phyloP scores from a whole-genome alignment of 2,329 filamentous ascomycete genomes.

The Monosporascus sp. region DNA sequence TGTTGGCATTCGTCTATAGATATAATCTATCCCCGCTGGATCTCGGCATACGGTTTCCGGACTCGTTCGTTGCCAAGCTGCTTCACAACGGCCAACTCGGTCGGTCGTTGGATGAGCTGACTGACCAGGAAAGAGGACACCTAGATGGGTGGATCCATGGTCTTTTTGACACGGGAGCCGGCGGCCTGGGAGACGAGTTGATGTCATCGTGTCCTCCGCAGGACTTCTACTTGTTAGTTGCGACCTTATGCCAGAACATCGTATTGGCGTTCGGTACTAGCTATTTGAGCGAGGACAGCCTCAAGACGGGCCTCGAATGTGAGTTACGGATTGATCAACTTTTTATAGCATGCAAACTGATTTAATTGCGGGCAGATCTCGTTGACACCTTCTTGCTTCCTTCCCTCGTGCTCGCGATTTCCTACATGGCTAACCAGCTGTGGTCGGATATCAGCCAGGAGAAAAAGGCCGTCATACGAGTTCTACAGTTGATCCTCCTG shows the following conservation, averaged over 20 bases:
- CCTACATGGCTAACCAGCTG: slow-evolving; percentile 65
- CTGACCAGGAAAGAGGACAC: slow-evolving; percentile 58
- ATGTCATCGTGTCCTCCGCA: slow-evolving; percentile 79
- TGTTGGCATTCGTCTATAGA: slow-evolving; percentile 70
- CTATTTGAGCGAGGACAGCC: slow-evolving; percentile 60
- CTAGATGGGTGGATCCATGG: slow-evolving; percentile 72
- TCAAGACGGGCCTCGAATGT: slow-evolving; percentile 75
- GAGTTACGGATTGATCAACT: slow-evolving; percentile 26
- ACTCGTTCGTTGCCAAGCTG: slow-evolving; percentile 66
- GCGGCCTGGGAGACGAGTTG: slow-evolving; percentile 71
- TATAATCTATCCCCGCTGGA: slow-evolving; percentile 63
- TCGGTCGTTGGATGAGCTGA: slow-evolving; percentile 54
- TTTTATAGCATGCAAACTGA: slow-evolving; percentile 11
- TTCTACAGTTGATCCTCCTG: slow-evolving; percentile 67
- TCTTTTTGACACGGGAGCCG: slow-evolving; percentile 68
- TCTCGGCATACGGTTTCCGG: slow-evolving; percentile 52
- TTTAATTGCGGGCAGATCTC: slow-evolving; percentile 48
- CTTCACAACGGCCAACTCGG: slow-evolving; percentile 55
- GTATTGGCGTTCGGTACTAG: slow-evolving; percentile 64
- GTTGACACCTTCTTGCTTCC: slow-evolving; percentile 78
- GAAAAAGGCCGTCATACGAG: slow-evolving; percentile 63
- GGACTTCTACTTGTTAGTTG: slow-evolving; percentile 74
- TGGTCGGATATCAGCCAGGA: slow-evolving; percentile 60
- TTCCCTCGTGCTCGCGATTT: slow-evolving; percentile 67
- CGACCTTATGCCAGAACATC: slow-evolving; percentile 71